Percentiles rank a stretch among this genome's conserved stretches.
Conservation (phyloP, 78 protist species). For the Blattamonas nauphoetae region DNA sequence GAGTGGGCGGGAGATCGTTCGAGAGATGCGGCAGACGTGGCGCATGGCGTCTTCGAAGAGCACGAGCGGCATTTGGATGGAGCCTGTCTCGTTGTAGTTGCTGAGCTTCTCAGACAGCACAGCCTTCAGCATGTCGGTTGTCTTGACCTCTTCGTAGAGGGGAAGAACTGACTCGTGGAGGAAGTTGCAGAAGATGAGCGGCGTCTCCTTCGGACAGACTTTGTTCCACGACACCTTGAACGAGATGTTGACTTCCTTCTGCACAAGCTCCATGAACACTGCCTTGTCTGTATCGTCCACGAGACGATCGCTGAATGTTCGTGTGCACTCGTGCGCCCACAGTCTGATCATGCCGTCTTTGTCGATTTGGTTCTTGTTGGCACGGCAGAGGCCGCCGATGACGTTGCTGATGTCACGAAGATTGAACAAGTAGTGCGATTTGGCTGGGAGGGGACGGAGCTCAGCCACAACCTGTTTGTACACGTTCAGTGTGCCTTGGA, state of each 20-base stretch:
- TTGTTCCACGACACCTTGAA: conserved; percentile 24
- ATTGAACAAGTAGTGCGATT: conserved; percentile 62
- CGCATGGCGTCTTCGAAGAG: conserved; percentile 58
- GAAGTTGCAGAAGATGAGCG: conserved; percentile 48
- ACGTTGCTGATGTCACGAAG: conserved; percentile 54
- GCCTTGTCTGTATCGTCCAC: conserved; percentile 6
- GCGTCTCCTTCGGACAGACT: background rate
- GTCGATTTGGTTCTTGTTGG: background rate
- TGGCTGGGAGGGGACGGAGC: conserved; percentile 52
- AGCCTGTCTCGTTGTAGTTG: conserved; percentile 53
- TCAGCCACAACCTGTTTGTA: conserved; percentile 21
- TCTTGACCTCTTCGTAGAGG: conserved; percentile 37
- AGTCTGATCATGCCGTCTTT: conserved; percentile 26
- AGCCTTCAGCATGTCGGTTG: background rate
- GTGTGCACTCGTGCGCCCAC: conserved; percentile 44
- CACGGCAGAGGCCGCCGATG: conserved; percentile 45
- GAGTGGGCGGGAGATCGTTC: conserved; percentile 39
- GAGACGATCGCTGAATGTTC: conserved; percentile 49
- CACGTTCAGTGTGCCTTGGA: conserved; percentile 35
- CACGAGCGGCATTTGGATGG: conserved; percentile 42
- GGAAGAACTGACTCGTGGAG: background rate
- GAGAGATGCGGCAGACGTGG: conserved; percentile 52
- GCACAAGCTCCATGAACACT: background rate
- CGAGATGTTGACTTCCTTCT: conserved; percentile 4
- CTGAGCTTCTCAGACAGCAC: conserved; percentile 45